Conservation (phyloP, 164 flowering plant genomes). For the Protea cynaroides region DNA sequence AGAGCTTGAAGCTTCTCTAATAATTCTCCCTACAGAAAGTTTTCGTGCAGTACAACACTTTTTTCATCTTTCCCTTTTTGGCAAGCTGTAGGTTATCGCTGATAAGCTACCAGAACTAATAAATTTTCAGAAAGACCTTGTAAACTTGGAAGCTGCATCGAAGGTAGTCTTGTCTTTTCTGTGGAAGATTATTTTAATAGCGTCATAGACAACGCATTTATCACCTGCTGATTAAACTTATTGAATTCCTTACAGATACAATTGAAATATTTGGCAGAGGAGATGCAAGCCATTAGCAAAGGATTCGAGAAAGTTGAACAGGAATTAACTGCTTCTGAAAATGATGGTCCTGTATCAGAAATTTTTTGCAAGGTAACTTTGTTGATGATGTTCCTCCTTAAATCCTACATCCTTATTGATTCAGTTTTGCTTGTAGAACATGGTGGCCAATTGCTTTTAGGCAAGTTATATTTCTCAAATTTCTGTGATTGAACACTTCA, state of each 20-base stretch:
- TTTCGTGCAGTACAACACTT: not conserved
- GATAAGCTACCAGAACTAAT: constrained; percentile 85
- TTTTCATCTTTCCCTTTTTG: not conserved
- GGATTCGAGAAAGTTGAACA: constrained; percentile 70
- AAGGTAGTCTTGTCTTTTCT: constrained; percentile 49
- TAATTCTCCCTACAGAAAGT: not conserved
- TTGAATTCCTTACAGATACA: constrained; percentile 47
- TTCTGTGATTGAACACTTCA: too few species aligned
- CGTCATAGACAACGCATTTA: not conserved
- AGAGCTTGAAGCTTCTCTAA: constrained; percentile 3
- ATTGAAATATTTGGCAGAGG: constrained; percentile 77
- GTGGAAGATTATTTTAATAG: not conserved
- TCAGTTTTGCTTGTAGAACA: too few species aligned
- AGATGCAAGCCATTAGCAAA: constrained; percentile 80
- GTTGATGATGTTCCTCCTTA: too few species aligned
- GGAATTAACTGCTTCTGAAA: constrained; percentile 62
- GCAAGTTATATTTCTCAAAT: too few species aligned
- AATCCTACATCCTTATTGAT: too few species aligned
- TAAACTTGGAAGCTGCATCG: constrained; percentile 75
- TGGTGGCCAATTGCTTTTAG: too few species aligned
- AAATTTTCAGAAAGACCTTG: constrained; percentile 79
- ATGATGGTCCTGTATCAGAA: constrained; percentile 77
- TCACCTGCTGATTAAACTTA: constrained; percentile 5
- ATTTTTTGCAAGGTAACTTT: constrained; percentile 51
- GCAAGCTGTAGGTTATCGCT: constrained; percentile 58